A percentile compares a stretch with the other conserved stretches of the same genome.
Evolutionary conservation across 2,329 filamentous ascomycete species (phyloP).

Genomic region (Talaromyces rugulosus): DNA sequence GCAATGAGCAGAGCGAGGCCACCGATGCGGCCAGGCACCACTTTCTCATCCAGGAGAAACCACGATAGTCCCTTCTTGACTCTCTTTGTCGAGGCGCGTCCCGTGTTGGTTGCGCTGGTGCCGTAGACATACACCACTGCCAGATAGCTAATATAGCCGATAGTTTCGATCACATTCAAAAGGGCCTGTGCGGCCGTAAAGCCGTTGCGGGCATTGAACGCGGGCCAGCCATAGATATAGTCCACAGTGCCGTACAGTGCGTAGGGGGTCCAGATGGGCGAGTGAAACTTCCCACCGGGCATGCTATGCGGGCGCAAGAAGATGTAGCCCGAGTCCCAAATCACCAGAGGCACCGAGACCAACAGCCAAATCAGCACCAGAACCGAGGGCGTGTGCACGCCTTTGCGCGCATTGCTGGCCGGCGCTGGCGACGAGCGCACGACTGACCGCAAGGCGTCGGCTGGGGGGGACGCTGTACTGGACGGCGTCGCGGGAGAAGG

Average conservation of each 20-base stretch:
- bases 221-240: conserved; percentile 74
- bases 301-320: conserved; percentile 76
- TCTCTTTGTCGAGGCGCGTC: conserved; percentile 23
- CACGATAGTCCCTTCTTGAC: conserved; percentile 34
- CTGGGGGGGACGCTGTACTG: conserved; percentile 21
- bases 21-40: conserved; percentile 49
- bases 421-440: conserved; percentile 21
- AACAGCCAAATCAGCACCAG: conserved; percentile 66
- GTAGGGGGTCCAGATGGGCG: conserved; percentile 72
- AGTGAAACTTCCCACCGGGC: conserved; percentile 69
- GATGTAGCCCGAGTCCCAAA: conserved; percentile 79
- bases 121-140: conserved; percentile 48
- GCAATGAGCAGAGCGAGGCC: conserved; percentile 55
- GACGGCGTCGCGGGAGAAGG: conserved; percentile 29
- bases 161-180: conserved; percentile 65
- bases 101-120: conserved; percentile 23
- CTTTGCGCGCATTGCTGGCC: conserved; percentile 23
- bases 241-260: conserved; percentile 75
- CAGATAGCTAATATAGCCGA: conserved; percentile 61
- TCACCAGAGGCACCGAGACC: conserved; percentile 70
- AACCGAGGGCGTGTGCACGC: conserved; percentile 59
- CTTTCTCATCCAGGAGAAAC: conserved; percentile 46
- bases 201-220: conserved; percentile 63
- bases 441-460: conserved; percentile 19
- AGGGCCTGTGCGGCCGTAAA: conserved; percentile 72